These are phyloP conservation scores for Saururus chinensis DNA, from an alignment of 164 flowering plant species.

Conservation along the genomic window DNA sequence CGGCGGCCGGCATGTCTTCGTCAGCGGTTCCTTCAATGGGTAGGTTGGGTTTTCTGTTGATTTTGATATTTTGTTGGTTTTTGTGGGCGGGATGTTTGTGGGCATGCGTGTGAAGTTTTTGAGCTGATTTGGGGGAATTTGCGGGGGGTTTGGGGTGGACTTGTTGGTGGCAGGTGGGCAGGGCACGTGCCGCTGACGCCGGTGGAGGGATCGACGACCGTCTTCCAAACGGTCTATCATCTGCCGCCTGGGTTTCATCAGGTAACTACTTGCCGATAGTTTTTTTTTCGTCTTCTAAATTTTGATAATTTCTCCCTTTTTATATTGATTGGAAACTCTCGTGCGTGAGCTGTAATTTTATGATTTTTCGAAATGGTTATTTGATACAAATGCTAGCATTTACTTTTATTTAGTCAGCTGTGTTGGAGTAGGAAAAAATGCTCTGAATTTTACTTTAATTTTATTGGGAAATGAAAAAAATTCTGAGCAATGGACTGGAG, in stretches of 20 bases:
- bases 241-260: conserved; percentile 29
- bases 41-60: not conserved
- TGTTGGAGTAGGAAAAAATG: no score
- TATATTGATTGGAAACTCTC: no score
- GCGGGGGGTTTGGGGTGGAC: not conserved
- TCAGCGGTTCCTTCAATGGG: conserved; percentile 29
- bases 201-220: conserved; percentile 23
- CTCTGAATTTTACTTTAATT: no score
- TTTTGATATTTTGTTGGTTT: not conserved
- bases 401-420: no score
- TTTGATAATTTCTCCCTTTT: no score
- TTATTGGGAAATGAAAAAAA: no score
- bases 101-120: no score
- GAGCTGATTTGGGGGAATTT: not conserved
- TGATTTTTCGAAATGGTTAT: no score
- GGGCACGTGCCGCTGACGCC: conserved; percentile 20
- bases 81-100: not conserved
- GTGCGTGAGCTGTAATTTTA: no score
- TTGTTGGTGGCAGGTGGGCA: conserved; percentile 19
- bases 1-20: conserved; percentile 27
- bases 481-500: no score
- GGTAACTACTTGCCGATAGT: conserved; percentile 19
- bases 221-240: conserved; percentile 20
- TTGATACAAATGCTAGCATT: no score
- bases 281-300: no score